Percentiles rank a stretch among this genome's conserved stretches.
phyloP scores from a whole-genome alignment of 257 asterid genomes.

The Osmanthus fragrans region DNA sequence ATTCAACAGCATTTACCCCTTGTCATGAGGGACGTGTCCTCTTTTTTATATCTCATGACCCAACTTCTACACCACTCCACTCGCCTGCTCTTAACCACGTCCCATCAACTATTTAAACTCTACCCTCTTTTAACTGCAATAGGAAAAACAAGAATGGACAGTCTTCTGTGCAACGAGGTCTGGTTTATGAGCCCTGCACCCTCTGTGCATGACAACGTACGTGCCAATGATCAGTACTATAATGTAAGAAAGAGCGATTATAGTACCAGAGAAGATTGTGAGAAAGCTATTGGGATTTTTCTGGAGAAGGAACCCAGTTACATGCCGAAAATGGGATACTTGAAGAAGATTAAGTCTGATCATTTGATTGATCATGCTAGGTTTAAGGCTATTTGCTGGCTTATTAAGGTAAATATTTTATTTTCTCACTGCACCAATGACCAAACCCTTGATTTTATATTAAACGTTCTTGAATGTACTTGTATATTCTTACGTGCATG shows the following conservation, averaged over 20 bases:
- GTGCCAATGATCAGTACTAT: background rate
- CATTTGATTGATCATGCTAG: constrained; percentile 38
- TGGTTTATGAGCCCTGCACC: constrained; percentile 45
- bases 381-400: constrained; percentile 47
- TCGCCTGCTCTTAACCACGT: background rate
- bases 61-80: constrained; percentile 20
- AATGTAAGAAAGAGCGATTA: background rate
- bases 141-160: constrained; percentile 34
- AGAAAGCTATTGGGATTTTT: constrained; percentile 31
- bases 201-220: background rate
- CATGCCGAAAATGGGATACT: constrained; percentile 44
- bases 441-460: no score
- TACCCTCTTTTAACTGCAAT: background rate
- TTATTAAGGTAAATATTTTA: constrained; percentile 49
- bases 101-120: background rate
- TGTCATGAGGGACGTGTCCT: constrained; percentile 74
- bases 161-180: constrained; percentile 60
- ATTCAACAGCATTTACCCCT: constrained; percentile 52
- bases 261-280: constrained; percentile 37
- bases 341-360: constrained; percentile 22
- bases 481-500: background rate
- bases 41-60: constrained; percentile 49
- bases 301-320: constrained; percentile 42
- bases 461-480: background rate
- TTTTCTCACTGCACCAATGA: background rate